A percentile compares a stretch with the other conserved stretches of the same genome.
These are phyloP conservation scores for Naumovozyma castellii DNA, from an alignment of 805 yeast species.

Conservation along the genomic window DNA sequence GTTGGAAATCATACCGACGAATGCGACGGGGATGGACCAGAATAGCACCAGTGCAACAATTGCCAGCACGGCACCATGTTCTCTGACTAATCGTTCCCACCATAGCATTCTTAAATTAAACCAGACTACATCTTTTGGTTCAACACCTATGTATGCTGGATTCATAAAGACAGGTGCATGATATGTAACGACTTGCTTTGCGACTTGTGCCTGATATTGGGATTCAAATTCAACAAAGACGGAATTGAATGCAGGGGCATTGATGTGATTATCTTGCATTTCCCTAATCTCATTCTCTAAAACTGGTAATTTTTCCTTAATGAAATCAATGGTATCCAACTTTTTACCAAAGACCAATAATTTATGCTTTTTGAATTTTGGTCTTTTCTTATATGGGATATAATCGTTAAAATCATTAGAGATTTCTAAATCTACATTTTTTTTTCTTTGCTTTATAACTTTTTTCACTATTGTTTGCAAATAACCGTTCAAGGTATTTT, in stretches of 20 bases:
- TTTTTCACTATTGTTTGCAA: constrained; percentile 54
- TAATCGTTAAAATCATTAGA: constrained; percentile 42
- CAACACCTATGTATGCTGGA: constrained; percentile 54
- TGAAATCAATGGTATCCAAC: constrained; percentile 51
- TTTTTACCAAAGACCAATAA: constrained; percentile 43
- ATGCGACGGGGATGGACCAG: constrained; percentile 75
- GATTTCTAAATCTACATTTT: constrained; percentile 33
- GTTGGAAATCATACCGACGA: constrained; percentile 68
- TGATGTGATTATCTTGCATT: constrained; percentile 42
- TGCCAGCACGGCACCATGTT: constrained; percentile 41
- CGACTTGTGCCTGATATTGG: constrained; percentile 67
- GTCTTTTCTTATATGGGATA: constrained; percentile 60
- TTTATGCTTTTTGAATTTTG: constrained; percentile 36
- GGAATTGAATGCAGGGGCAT: constrained; percentile 60
- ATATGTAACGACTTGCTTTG: constrained; percentile 52
- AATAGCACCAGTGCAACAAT: constrained; percentile 47
- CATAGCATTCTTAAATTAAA: constrained; percentile 64
- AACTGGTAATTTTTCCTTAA: constrained; percentile 47
- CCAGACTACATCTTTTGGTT: constrained; percentile 60
- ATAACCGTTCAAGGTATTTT: constrained; percentile 51
- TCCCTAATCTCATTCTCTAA: constrained; percentile 47
- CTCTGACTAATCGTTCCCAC: constrained; percentile 64
- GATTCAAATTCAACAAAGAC: constrained; percentile 70
- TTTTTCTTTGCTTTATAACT: constrained; percentile 59
- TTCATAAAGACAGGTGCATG: constrained; percentile 56